Conservation (phyloP, 805 yeast genomes). For the Metschnikowia rubicola region DNA sequence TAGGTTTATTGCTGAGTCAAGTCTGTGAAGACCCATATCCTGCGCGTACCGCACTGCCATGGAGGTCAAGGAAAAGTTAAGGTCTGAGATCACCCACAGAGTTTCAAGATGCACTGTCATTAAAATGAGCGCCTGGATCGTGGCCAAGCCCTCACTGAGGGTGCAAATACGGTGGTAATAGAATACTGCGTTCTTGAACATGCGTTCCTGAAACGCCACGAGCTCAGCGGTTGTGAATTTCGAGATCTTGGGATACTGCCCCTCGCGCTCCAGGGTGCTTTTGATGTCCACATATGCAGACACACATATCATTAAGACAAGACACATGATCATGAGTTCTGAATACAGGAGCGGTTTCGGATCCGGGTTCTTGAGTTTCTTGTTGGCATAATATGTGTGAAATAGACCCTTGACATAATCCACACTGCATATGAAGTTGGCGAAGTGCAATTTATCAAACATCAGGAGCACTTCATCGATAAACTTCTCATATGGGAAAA, state of each 20-base stretch:
- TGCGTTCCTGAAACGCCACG: conserved; percentile 13
- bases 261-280: not conserved
- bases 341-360: conserved; percentile 23
- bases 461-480: conserved; percentile 26
- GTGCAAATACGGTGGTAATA: conserved; percentile 52
- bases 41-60: conserved; percentile 52
- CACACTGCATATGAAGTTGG: conserved; percentile 19
- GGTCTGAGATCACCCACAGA: conserved; percentile 35
- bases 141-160: conserved; percentile 48
- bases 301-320: conserved; percentile 26
- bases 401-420: conserved; percentile 22
- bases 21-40: conserved; percentile 55
- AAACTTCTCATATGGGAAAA: conserved; percentile 22
- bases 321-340: conserved; percentile 34
- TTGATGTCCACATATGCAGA: conserved; percentile 21
- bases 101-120: conserved; percentile 35
- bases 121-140: conserved; percentile 51
- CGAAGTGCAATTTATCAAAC: conserved; percentile 18
- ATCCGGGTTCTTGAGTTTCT: conserved; percentile 4
- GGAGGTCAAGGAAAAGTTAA: conserved; percentile 39
- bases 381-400: conserved; percentile 22
- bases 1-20: conserved; percentile 39
- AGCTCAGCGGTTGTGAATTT: conserved; percentile 4
- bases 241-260: conserved; percentile 1
- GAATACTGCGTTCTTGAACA: conserved; percentile 17